Evolutionary conservation across 495 filamentous ascomycete species (phyloP).

Genomic region (Entonaema liquescens): DNA sequence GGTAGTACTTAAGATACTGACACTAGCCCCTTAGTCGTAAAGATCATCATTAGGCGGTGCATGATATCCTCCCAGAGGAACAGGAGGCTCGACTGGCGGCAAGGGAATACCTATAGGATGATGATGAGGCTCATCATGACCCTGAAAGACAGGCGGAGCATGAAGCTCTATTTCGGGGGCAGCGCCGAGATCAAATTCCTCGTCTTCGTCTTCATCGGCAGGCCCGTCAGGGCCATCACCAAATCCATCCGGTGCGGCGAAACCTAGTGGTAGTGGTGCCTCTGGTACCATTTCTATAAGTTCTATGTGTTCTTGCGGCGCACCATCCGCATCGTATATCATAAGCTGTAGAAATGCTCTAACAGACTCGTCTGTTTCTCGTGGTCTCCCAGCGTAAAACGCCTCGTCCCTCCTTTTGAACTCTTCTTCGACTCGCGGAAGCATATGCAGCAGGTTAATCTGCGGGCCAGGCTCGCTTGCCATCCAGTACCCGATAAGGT

Average conservation of each 20-base stretch:
- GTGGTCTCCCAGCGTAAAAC: background rate
- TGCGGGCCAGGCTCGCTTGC: background rate
- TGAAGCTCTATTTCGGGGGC: background rate
- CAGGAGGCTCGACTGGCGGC: background rate
- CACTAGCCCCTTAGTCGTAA: background rate
- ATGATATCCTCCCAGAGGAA: background rate
- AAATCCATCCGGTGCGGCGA: too few species aligned
- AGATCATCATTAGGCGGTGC: background rate
- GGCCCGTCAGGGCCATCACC: background rate
- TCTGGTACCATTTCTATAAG: background rate
- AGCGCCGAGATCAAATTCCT: background rate
- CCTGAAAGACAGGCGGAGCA: background rate
- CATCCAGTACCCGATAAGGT: background rate
- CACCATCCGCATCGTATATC: background rate
- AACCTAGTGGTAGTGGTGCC: background rate
- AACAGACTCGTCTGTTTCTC: constrained; percentile 4
- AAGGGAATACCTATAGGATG: background rate
- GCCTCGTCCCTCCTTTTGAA: background rate
- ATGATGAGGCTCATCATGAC: background rate
- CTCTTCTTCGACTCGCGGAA: background rate
- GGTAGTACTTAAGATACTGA: too few species aligned
- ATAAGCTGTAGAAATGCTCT: background rate
- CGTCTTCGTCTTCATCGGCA: background rate
- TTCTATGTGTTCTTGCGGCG: background rate
- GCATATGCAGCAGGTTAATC: background rate